Base-by-base conservation (phyloP, 1,284 basidiomycete species). In the Trichosporon ovoides region DNA sequence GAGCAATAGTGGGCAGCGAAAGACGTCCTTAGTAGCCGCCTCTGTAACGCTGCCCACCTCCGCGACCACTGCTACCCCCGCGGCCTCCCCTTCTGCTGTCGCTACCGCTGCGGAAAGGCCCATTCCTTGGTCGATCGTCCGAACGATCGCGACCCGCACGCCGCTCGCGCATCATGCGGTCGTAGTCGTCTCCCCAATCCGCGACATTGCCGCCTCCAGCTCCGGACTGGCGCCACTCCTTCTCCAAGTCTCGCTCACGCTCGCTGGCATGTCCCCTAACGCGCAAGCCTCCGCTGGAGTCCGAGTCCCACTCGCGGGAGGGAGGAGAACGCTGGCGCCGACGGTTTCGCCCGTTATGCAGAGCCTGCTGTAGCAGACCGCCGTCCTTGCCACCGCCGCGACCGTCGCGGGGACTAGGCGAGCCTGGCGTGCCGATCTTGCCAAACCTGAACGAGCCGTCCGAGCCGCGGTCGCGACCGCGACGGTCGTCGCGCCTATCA, bases 11-110 rank as follows among this genome's bases (percentile, higher is more conserved):
- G n/a, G n/a, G n/a, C n/a, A n/a, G n/a, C n/a, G n/a, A n/a, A n/a
- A n/a, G n/a, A n/a, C n/a, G n/a, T n/a, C 10, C 53, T 58, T 37
- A 67, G 55, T 67, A 67, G 2, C 66, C 66, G n/a, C 66, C 66
- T 1, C 55, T 56, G 24, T 67, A 67, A 51, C 61, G 34, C 55
- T 67, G 66, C 28, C 66, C 66, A 20, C 51, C 57, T 5, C 24
- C 53, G 5, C 35, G 48, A 24, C 43, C 35, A 13, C 34, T 20
- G 16, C 20, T 48, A 18, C 51, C 46, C 16, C 55, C 38, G 38
- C 43, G 33, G 9, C 43, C 43, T 34, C 49, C 54, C 18, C 48
- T 31, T 19, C 33, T 20, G 19, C 38, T 37, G 7, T 37, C 50
- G 13, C 22, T 43, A 20, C 34, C n/a, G 14, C 19, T 13, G 9